Evolutionary conservation across 129 eudicot genomes (phyloP), one percentile per base, ranked within the genome.

Genomic region (Escallonia herrerae): DNA sequence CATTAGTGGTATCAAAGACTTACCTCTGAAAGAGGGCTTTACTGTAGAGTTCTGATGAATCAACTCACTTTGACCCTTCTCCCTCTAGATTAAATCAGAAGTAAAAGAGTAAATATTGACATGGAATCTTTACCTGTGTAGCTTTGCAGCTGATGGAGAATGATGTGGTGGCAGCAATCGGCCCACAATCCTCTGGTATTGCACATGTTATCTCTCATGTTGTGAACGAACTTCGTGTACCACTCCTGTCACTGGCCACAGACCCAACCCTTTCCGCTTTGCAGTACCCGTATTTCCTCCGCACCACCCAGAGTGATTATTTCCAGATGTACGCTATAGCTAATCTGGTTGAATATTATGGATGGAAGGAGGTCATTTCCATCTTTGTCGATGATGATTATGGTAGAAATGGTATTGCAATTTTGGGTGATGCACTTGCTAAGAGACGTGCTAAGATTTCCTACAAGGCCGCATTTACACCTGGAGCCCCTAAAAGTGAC

Each of bases 81-180:
- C 7, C 15, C 7, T 9, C 7, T 11, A 6, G 3, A 56, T 15
- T 56, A 56, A 15, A 9, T 13, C 15, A 56, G 7, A 15, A 56
- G 3, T 22, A 6, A 15, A 15, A 7, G 39, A 63, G 68, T 10
- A 47, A 47, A 63, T 47, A 14, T 46, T 63, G 56, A 63, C 67
- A 46, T 13, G 55, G 44, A 15, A 37, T 33, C 15, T 8, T 47
- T 37, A 37, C 56, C 46, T 33, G 3, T 63, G 68, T 48, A 63
- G 68, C 80, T 75, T 56, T 75, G 64, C 68, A 76, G 80, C 51
- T 76, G 40, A 76, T 76, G 75, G 80, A 69, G 61, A 76, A 69
- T 38, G 76, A 76, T 38, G 67, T 76, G 40, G 75, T 62, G 0
- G 69, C 72, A 51, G 74, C 42, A 55, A 77, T 77, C 37, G 82